Evolutionary conservation across 2,329 filamentous ascomycete genomes (phyloP).

Genomic region (Beauveria sp.): DNA sequence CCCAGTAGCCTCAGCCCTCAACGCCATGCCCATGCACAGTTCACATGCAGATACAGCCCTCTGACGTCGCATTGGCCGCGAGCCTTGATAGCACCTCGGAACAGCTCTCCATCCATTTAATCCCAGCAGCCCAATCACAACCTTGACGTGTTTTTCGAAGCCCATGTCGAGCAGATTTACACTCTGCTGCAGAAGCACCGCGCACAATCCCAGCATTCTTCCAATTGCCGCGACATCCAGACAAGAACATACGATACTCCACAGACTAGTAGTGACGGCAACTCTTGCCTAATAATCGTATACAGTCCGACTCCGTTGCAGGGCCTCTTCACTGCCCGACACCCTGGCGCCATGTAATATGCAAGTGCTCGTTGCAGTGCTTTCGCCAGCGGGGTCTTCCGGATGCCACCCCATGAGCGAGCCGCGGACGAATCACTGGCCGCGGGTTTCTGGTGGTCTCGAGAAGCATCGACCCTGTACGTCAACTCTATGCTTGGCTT

Average conservation of each 20-base stretch:
- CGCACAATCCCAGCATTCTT: neutral
- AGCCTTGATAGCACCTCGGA: neutral
- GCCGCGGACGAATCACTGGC: neutral
- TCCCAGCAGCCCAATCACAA: neutral
- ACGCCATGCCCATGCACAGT: neutral
- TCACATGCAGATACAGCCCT: constrained; percentile 11
- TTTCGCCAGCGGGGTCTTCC: constrained; percentile 1
- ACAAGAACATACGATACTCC: neutral
- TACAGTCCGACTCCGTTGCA: neutral
- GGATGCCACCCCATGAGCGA: constrained; percentile 5
- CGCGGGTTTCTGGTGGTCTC: neutral
- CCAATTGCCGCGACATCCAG: neutral
- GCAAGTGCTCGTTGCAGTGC: constrained; percentile 8
- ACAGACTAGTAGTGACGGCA: neutral
- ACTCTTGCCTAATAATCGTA: neutral
- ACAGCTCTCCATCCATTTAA: neutral
- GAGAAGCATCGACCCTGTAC: neutral
- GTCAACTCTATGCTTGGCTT: neutral
- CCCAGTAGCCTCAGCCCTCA: neutral
- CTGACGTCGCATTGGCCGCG: neutral
- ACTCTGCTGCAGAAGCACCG: neutral
- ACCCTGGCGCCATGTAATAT: neutral
- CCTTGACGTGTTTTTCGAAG: neutral
- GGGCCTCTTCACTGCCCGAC: neutral
- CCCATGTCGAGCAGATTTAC: neutral